phyloP scores from a whole-genome alignment of 176 grass and related monocot species.

The Bonia amplexicaulis region DNA sequence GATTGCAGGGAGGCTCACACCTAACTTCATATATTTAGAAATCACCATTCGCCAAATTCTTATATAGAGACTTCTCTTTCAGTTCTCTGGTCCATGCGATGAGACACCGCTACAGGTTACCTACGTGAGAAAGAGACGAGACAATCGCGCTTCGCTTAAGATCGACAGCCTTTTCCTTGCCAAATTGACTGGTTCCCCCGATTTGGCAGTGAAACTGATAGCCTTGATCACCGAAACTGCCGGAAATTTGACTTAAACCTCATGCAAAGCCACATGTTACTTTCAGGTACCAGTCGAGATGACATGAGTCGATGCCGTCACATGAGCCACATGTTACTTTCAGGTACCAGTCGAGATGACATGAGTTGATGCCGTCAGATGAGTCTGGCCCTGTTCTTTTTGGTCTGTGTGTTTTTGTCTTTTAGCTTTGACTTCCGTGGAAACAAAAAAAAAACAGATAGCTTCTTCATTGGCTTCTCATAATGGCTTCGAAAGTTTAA shows the following conservation, averaged over 20 bases:
- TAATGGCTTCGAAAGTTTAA: too few relatives aligned
- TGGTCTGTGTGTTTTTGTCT: rapidly evolving
- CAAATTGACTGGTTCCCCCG: neutral
- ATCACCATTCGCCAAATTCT: neutral
- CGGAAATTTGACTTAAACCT: neutral
- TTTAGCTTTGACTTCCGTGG: too few relatives aligned
- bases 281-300: conserved; percentile 2
- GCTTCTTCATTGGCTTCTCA: too few relatives aligned
- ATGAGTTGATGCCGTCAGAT: neutral
- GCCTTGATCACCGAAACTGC: neutral
- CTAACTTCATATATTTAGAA: conserved; percentile 1
- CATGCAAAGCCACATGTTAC: neutral
- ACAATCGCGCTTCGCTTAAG: neutral
- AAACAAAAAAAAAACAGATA: too few relatives aligned
- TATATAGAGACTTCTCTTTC: neutral
- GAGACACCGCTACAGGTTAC: neutral
- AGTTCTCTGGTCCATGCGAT: neutral
- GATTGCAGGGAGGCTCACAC: neutral
- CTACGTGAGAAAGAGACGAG: neutral
- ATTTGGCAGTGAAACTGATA: neutral
- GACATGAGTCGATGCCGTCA: neutral
- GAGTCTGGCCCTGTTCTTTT: neutral
- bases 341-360: neutral
- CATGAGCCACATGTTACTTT: conserved; percentile 6
- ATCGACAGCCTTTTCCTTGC: neutral